Percentiles rank a stretch among this genome's conserved stretches.
These are phyloP conservation scores for Russula griseocarnosa DNA, from an alignment of 768 basidiomycete species.

Conservation along the genomic window DNA sequence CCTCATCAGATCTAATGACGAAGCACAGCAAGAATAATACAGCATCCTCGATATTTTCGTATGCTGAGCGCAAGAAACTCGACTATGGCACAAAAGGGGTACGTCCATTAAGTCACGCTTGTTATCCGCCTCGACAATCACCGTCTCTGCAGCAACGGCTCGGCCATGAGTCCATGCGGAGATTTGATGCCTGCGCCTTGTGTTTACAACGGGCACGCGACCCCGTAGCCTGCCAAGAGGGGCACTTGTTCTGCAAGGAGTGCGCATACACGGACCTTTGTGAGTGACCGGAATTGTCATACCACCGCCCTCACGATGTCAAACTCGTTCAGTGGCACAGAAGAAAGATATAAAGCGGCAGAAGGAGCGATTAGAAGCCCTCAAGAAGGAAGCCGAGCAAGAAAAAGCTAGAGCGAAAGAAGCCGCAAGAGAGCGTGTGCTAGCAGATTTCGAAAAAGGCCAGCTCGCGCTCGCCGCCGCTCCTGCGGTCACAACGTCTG, in stretches of 20 bases:
- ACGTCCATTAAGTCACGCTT: slow-evolving; percentile 28
- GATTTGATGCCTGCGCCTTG: slow-evolving; percentile 86
- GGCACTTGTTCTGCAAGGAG: slow-evolving; percentile 95
- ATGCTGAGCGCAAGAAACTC: slow-evolving; percentile 82
- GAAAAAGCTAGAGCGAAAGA: slow-evolving; percentile 65
- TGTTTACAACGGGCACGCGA: slow-evolving; percentile 82
- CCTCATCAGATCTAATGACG: slow-evolving; percentile 50
- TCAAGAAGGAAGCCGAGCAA: slow-evolving; percentile 76
- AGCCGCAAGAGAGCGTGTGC: slow-evolving; percentile 82
- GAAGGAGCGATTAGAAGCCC: slow-evolving; percentile 67
- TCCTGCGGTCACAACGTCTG: slow-evolving; percentile 41
- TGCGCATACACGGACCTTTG: slow-evolving; percentile 84
- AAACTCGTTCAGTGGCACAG: slow-evolving; percentile 60
- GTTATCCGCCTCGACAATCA: neutral
- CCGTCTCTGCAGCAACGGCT: slow-evolving; percentile 55
- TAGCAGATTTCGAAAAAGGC: slow-evolving; percentile 85
- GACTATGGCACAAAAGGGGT: slow-evolving; percentile 82
- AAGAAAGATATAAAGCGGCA: slow-evolving; percentile 93
- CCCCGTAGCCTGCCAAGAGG: slow-evolving; percentile 76
- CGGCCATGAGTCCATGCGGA: slow-evolving; percentile 90
- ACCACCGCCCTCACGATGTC: slow-evolving; percentile 1
- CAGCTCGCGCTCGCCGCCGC: slow-evolving; percentile 65
- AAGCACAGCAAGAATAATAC: slow-evolving; percentile 91
- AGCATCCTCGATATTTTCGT: slow-evolving; percentile 84
- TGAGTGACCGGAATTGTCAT: slow-evolving; percentile 38